These are phyloP conservation scores for Annona squamosa DNA, from an alignment of 164 flowering plant genomes.

Conservation along the genomic window DNA sequence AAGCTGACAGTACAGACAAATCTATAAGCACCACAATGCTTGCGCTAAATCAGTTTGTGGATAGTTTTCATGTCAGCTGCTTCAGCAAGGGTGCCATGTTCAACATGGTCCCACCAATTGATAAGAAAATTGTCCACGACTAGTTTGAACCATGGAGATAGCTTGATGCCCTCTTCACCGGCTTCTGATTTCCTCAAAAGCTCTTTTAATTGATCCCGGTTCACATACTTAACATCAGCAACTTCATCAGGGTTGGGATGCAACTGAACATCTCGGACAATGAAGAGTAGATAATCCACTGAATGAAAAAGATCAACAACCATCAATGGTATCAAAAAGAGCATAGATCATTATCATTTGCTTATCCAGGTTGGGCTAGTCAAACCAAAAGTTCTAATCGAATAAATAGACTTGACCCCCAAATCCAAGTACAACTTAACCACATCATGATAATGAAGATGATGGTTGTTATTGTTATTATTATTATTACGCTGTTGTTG, in stretches of 20 bases:
- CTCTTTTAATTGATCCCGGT: slow-evolving; percentile 72
- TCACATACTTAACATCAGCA: slow-evolving; percentile 67
- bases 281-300: slow-evolving; percentile 96
- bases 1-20: neutral
- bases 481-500: too few relatives aligned
- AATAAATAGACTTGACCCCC: too few relatives aligned
- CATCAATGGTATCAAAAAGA: neutral
- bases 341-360: too few relatives aligned
- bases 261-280: slow-evolving; percentile 68
- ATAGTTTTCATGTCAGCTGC: slow-evolving; percentile 84
- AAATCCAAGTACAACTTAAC: too few relatives aligned
- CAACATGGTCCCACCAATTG: slow-evolving; percentile 95
- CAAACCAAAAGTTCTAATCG: too few relatives aligned
- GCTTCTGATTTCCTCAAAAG: slow-evolving; percentile 84
- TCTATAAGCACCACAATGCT: neutral
- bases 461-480: too few relatives aligned
- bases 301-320: slow-evolving; percentile 12
- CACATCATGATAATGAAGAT: too few relatives aligned
- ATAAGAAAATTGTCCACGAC: slow-evolving; percentile 86
- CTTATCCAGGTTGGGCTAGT: too few relatives aligned
- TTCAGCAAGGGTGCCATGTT: slow-evolving; percentile 61
- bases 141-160: slow-evolving; percentile 94
- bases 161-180: slow-evolving; percentile 79
- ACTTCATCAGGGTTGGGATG: slow-evolving; percentile 92
- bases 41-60: slow-evolving; percentile 55